Percentiles rank a stretch among this genome's conserved stretches.
These are phyloP conservation scores for Adansonia madagascariensis DNA, from an alignment of 441 rosid genomes.

Conservation along the genomic window DNA sequence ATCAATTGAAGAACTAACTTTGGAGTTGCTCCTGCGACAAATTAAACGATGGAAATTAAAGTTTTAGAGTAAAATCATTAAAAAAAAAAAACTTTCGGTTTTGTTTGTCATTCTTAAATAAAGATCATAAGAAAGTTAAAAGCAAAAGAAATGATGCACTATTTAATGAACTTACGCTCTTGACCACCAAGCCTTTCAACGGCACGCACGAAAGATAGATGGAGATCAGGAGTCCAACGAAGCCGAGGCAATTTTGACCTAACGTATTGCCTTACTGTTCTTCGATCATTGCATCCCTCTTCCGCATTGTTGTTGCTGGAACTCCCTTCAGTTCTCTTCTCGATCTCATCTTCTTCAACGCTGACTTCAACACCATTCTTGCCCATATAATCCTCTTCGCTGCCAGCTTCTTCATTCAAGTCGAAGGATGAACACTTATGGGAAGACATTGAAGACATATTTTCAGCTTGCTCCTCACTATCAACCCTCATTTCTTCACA, in stretches of 20 bases:
- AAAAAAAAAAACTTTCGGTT: not conserved
- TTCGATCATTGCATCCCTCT: slow-evolving; percentile 24
- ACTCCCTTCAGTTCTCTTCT: slow-evolving; percentile 34
- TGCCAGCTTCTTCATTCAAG: slow-evolving; percentile 50
- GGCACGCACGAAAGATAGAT: slow-evolving; percentile 48
- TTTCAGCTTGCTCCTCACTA: slow-evolving; percentile 36
- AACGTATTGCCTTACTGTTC: slow-evolving; percentile 44
- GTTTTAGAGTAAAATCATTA: not conserved
- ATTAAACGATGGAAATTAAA: not conserved
- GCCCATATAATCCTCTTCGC: slow-evolving; percentile 19
- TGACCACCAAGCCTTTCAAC: slow-evolving; percentile 57
- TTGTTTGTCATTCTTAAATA: not conserved
- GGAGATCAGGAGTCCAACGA: slow-evolving; percentile 57
- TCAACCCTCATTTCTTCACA: slow-evolving; percentile 34
- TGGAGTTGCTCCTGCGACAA: slow-evolving; percentile 62
- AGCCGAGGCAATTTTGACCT: slow-evolving; percentile 54
- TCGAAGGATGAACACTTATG: slow-evolving; percentile 46
- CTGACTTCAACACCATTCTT: slow-evolving; percentile 19
- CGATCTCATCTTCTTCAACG: slow-evolving; percentile 32
- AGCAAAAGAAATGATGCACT: not conserved
- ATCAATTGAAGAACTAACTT: slow-evolving; percentile 73
- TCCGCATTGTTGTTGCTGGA: slow-evolving; percentile 28
- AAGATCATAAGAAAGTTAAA: not conserved
- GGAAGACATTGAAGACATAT: slow-evolving; percentile 29
- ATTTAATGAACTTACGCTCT: slow-evolving; percentile 44